Percentiles rank a stretch among this genome's conserved stretches.
Evolutionary conservation across 768 basidiomycete genomes (phyloP).

Genomic region (Pisolithus microcarpus): DNA sequence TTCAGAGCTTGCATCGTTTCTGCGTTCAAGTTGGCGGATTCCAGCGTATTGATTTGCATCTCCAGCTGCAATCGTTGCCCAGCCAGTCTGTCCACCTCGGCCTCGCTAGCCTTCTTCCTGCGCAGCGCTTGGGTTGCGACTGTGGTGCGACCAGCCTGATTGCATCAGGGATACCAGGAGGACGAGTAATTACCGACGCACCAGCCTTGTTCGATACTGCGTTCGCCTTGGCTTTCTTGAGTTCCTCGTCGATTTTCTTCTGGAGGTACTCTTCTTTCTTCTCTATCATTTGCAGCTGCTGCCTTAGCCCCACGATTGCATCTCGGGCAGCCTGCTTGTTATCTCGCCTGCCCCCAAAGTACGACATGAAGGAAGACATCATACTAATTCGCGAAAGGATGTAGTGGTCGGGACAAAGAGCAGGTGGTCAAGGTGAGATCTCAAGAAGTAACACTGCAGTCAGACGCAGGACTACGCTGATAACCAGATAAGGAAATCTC

Average conservation of each 20-base stretch:
- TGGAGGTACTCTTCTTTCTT: conserved; percentile 98
- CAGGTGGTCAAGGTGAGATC: conserved; percentile 3
- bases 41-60: conserved; percentile 93
- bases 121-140: conserved; percentile 86
- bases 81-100: conserved; percentile 77
- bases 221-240: conserved; percentile 86
- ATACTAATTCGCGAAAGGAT: conserved; percentile 26
- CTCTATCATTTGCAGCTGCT: conserved; percentile 94
- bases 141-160: conserved; percentile 25
- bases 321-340: conserved; percentile 82
- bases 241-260: conserved; percentile 94
- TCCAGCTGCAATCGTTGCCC: conserved; percentile 88
- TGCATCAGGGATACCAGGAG: conserved; percentile 3
- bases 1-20: conserved; percentile 98
- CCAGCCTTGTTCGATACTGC: conserved; percentile 90
- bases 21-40: conserved; percentile 94
- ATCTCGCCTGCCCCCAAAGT: conserved; percentile 79
- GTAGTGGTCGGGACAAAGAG: background rate
- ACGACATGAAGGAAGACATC: conserved; percentile 80
- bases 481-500: conserved; percentile 22
- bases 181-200: conserved; percentile 37
- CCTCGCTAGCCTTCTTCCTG: conserved; percentile 87
- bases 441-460: conserved; percentile 9
- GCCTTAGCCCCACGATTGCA: conserved; percentile 86
- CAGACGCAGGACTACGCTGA: conserved; percentile 2